Evolutionary conservation across 176 grass and related monocot genomes (phyloP).

Genomic region (Luzula sylvatica): DNA sequence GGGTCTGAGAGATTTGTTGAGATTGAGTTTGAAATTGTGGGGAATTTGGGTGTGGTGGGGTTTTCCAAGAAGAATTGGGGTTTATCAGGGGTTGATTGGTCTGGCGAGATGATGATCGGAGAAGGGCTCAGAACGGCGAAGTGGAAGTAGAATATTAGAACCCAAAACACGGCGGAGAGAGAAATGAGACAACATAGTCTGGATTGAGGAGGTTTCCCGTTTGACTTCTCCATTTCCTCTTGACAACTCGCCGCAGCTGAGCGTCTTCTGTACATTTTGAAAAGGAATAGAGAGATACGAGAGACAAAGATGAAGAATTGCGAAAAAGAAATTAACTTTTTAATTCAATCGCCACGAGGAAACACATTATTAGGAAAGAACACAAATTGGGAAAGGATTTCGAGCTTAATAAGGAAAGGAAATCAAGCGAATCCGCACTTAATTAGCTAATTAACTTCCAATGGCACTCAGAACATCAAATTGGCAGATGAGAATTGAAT

Average conservation of each 20-base stretch:
- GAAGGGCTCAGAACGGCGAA: constrained; percentile 46
- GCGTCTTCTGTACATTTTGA: constrained; percentile 40
- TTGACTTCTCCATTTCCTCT: constrained; percentile 64
- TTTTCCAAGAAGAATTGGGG: constrained; percentile 14
- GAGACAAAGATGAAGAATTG: constrained; percentile 2
- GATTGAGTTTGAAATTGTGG: background rate
- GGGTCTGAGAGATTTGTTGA: constrained; percentile 20
- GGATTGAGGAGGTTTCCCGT: constrained; percentile 42
- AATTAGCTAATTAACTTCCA: background rate
- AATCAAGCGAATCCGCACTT: background rate
- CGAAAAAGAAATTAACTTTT: constrained; percentile 7
- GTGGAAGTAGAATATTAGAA: constrained; percentile 93
- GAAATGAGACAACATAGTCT: constrained; percentile 73
- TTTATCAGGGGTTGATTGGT: constrained; percentile 10
- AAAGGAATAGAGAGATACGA: background rate
- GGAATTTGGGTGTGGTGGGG: background rate
- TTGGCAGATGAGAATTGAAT: background rate
- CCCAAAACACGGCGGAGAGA: constrained; percentile 79
- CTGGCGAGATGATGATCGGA: constrained; percentile 16
- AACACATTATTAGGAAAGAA: background rate
- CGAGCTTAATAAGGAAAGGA: constrained; percentile 4
- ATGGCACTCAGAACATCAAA: constrained; percentile 2
- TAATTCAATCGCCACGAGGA: constrained; percentile 12
- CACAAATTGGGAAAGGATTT: background rate
- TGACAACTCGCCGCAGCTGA: constrained; percentile 26